These are phyloP conservation scores for Pseudoperonospora humuli DNA, from an alignment of 352 stramenopile species.

Conservation along the genomic window DNA sequence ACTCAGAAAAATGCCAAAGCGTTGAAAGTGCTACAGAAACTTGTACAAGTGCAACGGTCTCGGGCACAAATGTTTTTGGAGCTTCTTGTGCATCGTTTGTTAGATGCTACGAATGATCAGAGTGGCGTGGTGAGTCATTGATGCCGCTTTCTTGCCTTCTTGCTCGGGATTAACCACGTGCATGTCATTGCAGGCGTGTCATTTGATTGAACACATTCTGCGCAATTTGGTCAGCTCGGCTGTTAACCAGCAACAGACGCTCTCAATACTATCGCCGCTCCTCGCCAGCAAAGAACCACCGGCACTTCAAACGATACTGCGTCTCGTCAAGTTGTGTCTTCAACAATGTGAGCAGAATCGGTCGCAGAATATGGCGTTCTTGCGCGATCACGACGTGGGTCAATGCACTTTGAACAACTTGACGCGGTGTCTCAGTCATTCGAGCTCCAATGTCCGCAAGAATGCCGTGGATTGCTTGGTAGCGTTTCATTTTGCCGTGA, in stretches of 20 bases:
- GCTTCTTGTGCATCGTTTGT: conserved; percentile 46
- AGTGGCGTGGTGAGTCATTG: conserved; percentile 30
- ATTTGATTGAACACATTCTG: conserved; percentile 50
- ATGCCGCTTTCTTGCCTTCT: not conserved
- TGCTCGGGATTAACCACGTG: not conserved
- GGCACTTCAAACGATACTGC: conserved; percentile 39
- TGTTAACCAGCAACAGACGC: conserved; percentile 23
- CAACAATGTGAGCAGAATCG: conserved; percentile 24
- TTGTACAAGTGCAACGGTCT: conserved; percentile 34
- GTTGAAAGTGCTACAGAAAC: conserved; percentile 42
- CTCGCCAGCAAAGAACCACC: conserved; percentile 32
- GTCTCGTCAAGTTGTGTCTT: conserved; percentile 39
- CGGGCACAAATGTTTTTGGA: conserved; percentile 48
- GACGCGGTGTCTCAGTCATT: conserved; percentile 33
- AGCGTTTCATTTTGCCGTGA: conserved; percentile 47
- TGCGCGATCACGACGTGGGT: conserved; percentile 28
- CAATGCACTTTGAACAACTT: conserved; percentile 27
- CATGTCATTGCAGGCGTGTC: conserved; percentile 23
- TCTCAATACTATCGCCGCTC: conserved; percentile 36
- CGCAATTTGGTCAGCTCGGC: conserved; percentile 26
- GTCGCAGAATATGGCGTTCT: conserved; percentile 15
- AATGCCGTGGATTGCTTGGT: conserved; percentile 59
- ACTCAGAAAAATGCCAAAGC: conserved; percentile 40
- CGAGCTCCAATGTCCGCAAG: conserved; percentile 62
- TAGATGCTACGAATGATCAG: conserved; percentile 36